Evolutionary conservation across 345 rosid genomes (phyloP), one percentile per base, ranked within the genome.

Genomic region (Eucalyptus marginata): DNA sequence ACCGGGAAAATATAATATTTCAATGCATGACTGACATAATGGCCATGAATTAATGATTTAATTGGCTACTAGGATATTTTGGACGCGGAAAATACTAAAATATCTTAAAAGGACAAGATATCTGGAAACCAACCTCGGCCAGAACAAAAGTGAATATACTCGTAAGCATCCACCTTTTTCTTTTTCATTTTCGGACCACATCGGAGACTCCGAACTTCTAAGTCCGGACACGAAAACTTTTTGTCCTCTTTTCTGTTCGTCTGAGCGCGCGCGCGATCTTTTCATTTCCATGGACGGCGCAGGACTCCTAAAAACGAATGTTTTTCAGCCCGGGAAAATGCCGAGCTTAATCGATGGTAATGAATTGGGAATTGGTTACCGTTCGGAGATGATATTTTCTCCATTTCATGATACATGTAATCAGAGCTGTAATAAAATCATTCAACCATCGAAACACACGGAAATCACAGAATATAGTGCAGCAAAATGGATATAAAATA

Each of bases 141-240:
- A 3, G 83, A 40, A 76, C 83, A 76, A 36, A 71, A 76, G 83
- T 36, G 8, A 76, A 10, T 12, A 18, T 5, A 1, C 10, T 36
- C 83, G 47, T 40, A 18, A 10, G 46, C 83, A 71, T 18, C 47
- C 47, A 31, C 80, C 44, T 68, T 4, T 2, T 4, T 33, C 3
- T 0, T 66, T 8, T 31, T 31, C 10, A 2, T 15, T 31, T 66
- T 31, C 22, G 22, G 12, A 66, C 79, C 40, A 18, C 43, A 5
- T 16, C 40, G 43, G 24, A 66, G 24, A 31, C 80, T 68, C 80
- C 80, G 80, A 68, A 13, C 80, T 17, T 31, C 22, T n/a, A 20
- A 31, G 2, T 68, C 0, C 1, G 0, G 43, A 68, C 40, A 15
- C 18, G 22, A 66, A n/a, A 68, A 68, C 80, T 4, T 8, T 4